Base-by-base conservation (phyloP, 2,329 filamentous ascomycete species). In the Mycocentrospora acerina region DNA sequence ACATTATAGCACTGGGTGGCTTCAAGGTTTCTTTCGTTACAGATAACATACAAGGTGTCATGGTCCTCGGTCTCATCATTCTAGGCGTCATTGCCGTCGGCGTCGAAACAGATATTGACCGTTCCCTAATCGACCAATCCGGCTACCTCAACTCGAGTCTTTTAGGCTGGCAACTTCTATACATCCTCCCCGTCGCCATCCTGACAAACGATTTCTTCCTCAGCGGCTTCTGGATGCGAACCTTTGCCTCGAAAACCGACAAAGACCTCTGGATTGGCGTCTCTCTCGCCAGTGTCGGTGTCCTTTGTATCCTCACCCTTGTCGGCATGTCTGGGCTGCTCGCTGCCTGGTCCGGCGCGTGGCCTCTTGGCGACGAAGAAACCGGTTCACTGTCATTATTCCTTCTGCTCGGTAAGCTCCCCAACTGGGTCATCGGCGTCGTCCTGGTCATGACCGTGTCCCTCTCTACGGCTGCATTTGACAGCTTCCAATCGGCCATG, bases 161-260 rank as follows among this genome's bases (percentile, higher is more conserved):
- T 2, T 75, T 93, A 1, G 88, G 88, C 38, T 93, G 88, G 86
- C 88, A 93, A 67, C 78, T 93, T 11, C 72, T 93, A 24, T 93
- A 91, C 70, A 91, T 93, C 51, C 76, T 93, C 2, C 86, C 88
- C 0, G 78, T 93, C 5, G 88, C 88, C 29, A 79, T 93, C 48
- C 62, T 90, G 39, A 90, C 87, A 42, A 93, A 91, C 70, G 83
- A 90, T 72, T 90, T 93, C 74, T 93, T 93, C 72, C 74, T 93
- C 29, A 88, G 86, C 22, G 85, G 81, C 51, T 90, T 88, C 68
- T 93, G 88, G 88, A 79, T 91, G 65, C 83, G 88, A 34, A 87
- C 87, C 4, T 93, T 93, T 58, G 85, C 87, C 13, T 86, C 86
- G 35, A 84, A 80, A 64, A 88, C 85, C 0, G 87, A 93, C 73